Percentiles rank a stretch among this genome's conserved stretches.
phyloP scores from a whole-genome alignment of 768 basidiomycete species.

The Boletus sp. region DNA sequence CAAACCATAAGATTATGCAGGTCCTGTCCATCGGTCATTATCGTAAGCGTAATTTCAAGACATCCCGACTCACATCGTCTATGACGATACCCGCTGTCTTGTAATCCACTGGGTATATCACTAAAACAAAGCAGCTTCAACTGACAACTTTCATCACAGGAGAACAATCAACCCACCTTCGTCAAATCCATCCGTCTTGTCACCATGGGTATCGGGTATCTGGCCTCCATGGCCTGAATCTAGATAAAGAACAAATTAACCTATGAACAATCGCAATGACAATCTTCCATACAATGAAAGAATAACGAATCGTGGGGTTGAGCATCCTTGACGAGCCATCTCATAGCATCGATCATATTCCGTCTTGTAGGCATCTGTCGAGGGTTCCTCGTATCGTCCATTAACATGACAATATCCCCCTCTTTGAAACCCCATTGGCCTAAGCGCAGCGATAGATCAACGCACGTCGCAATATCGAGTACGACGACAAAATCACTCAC shows the following conservation, averaged over 20 bases:
- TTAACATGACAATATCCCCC: constrained; percentile 58
- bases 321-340: constrained; percentile 70
- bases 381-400: constrained; percentile 44
- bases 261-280: not conserved
- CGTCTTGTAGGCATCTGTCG: constrained; percentile 48
- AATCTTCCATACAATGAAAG: constrained; percentile 55
- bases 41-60: not conserved
- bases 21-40: constrained; percentile 25
- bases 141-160: not conserved
- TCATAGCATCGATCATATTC: constrained; percentile 60
- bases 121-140: constrained; percentile 32
- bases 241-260: constrained; percentile 23
- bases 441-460: constrained; percentile 11
- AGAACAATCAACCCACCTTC: constrained; percentile 50
- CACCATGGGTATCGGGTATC: constrained; percentile 71
- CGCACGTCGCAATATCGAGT: not conserved
- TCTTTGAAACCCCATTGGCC: constrained; percentile 47
- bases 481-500: constrained; percentile 34
- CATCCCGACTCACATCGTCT: constrained; percentile 58
- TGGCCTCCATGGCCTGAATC: constrained; percentile 98
- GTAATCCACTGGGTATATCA: constrained; percentile 90
- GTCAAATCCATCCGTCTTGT: constrained; percentile 77
- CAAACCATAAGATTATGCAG: constrained; percentile 44
- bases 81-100: constrained; percentile 73
- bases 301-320: constrained; percentile 70